Evolutionary conservation across 2,329 filamentous ascomycete species (phyloP), one percentile per base, ranked within the genome.

Genomic region (Penicillium sp.): DNA sequence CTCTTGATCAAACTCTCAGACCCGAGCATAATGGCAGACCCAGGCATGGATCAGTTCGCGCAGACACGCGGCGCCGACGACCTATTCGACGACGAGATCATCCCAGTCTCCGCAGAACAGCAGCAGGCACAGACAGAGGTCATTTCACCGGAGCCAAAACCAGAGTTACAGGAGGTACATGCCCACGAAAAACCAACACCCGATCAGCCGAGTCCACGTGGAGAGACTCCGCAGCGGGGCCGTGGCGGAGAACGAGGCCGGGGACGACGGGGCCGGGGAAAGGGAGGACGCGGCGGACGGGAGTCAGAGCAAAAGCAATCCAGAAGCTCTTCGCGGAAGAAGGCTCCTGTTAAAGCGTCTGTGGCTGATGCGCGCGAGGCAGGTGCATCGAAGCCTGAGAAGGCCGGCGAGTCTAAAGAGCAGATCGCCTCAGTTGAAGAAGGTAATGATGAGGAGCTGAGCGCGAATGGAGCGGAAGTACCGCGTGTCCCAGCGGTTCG

Each of bases 11-110:
- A 16, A 35, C 30, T 7, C 53, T 59, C 53, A 44, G 9, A 51
- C 14, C 32, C 51, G 36, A 47, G 38, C 11, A 27, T 40, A 19
- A 63, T 65, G 51, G 56, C 61, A 16, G 58, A 62, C 29, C 43
- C 55, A 23, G 56, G 51, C 6, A 74, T 78, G 67, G 77, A 79
- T 52, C 74, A 78, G 61, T 80, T 79, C 53, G 76, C 78, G 26
- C 78, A 80, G 52, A 79, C 78, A 2, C 73, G 78, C 19, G 76
- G 74, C 23, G 74, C 72, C n/a, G 77, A 80, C 56, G 77, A 79
- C 61, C 67, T 80, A 7, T 80, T 80, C 56, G 76, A 79, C 58
- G 78, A 80, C 59, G 78, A 80, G 58, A 78, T 79, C 47, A 72
- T 78, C 27, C 78, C 78, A 3, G 68, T 79, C 27, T 60, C 71